phyloP scores from a whole-genome alignment of 225 moss, liverwort and hornwort genomes.

The Polytrichum commune region DNA sequence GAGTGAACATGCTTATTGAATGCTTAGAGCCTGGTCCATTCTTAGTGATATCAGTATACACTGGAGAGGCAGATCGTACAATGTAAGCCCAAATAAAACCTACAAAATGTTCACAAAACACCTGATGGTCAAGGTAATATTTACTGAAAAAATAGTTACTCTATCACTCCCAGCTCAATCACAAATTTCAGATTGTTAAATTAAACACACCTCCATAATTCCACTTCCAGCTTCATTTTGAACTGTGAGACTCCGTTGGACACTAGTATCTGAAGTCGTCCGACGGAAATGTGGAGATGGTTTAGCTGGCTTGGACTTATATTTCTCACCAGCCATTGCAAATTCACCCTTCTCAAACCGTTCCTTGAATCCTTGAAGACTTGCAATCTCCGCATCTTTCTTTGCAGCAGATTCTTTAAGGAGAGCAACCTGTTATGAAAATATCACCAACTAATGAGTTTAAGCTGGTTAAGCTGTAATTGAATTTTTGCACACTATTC shows the following conservation, averaged over 20 bases:
- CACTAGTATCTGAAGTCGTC: slow-evolving; percentile 24
- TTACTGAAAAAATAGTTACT: slow-evolving; percentile 6
- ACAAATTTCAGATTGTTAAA: not conserved
- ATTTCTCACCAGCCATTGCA: slow-evolving; percentile 20
- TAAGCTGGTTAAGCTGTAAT: too few species aligned
- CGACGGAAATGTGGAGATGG: slow-evolving; percentile 28
- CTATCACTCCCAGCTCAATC: slow-evolving; percentile 1
- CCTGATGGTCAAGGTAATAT: not conserved
- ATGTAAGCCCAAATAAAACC: not conserved
- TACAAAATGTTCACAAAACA: not conserved
- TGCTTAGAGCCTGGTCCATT: not conserved
- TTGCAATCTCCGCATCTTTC: slow-evolving; percentile 40
- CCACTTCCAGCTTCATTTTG: slow-evolving; percentile 28
- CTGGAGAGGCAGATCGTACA: not conserved
- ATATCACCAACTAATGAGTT: too few species aligned
- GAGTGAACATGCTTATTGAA: not conserved
- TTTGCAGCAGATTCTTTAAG: slow-evolving; percentile 47
- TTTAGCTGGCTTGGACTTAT: slow-evolving; percentile 26
- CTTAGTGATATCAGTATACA: not conserved
- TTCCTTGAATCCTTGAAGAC: slow-evolving; percentile 29
- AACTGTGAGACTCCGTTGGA: slow-evolving; percentile 29
- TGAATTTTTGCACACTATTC: too few species aligned
- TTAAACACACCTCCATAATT: slow-evolving; percentile 38
- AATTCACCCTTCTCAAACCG: slow-evolving; percentile 28
- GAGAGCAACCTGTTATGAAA: slow-evolving; percentile 39